Percentiles rank a stretch among this genome's conserved stretches.
Evolutionary conservation across 2,329 filamentous ascomycete genomes (phyloP).

Genomic region (Graphilbum fragrans): DNA sequence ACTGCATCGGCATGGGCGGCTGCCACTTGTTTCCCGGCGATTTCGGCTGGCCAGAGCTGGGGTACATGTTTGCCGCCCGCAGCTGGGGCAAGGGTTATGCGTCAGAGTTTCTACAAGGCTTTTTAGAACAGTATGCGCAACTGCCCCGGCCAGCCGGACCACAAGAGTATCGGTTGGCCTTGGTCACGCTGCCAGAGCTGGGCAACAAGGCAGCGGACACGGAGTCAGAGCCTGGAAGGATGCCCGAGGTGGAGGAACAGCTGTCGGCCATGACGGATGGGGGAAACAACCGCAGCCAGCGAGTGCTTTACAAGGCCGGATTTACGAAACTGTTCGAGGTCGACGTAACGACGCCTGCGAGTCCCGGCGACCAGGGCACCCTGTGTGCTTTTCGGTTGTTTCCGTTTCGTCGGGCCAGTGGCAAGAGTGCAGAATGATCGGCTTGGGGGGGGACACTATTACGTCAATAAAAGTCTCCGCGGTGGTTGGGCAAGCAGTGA

Average conservation of each 20-base stretch:
- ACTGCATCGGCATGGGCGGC: conserved; percentile 39
- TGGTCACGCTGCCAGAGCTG: too few species aligned
- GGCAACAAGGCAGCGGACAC: too few species aligned
- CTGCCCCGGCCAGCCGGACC: conserved; percentile 1
- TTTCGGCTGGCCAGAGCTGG: conserved; percentile 44
- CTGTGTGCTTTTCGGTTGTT: too few species aligned
- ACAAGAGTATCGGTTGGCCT: too few species aligned
- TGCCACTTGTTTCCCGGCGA: conserved; percentile 21
- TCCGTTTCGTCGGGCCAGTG: too few species aligned
- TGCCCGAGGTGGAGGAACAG: conserved; percentile 18
- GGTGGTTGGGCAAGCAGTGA: too few species aligned
- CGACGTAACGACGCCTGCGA: too few species aligned
- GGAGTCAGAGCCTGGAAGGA: too few species aligned
- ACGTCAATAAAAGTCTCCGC: too few species aligned
- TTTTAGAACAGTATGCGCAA: conserved; percentile 16
- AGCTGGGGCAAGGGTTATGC: conserved; percentile 44
- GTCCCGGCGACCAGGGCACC: too few species aligned
- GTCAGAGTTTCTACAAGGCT: conserved; percentile 40
- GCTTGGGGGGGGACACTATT: too few species aligned
- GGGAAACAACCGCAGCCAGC: conserved; percentile 39
- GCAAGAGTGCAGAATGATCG: too few species aligned
- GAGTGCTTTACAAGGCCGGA: conserved; percentile 43
- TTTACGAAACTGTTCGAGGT: conserved; percentile 38
- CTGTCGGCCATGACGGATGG: conserved; percentile 34
- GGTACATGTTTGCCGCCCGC: conserved; percentile 42